Conservation (phyloP, 176 grass and related monocot species). For the Areca catechu region DNA sequence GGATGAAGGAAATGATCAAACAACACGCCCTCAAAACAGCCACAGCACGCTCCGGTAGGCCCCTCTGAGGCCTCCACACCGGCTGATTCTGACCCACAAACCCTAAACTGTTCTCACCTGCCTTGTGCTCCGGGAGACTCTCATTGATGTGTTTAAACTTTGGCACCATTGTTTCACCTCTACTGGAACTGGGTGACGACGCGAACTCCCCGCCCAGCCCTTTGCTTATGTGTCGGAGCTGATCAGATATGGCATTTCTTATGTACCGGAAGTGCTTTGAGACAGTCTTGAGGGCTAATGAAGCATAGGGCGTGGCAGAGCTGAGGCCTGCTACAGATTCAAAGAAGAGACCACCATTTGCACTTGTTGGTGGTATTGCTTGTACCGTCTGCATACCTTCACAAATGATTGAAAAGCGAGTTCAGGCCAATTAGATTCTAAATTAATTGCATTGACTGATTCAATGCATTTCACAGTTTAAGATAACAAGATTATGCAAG, state of each 20-base stretch:
- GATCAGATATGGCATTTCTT: constrained; percentile 30
- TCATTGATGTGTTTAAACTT: constrained; percentile 3
- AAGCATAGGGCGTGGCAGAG: constrained; percentile 35
- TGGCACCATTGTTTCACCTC: constrained; percentile 4
- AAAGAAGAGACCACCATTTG: constrained; percentile 46
- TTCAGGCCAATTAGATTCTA: background rate
- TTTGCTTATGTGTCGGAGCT: constrained; percentile 30
- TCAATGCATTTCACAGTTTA: no score
- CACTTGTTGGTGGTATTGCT: constrained; percentile 45
- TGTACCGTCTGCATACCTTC: constrained; percentile 42
- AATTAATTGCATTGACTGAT: no score
- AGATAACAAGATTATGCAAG: no score
- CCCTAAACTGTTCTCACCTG: constrained; percentile 13
- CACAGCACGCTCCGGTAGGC: constrained; percentile 39
- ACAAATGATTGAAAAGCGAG: background rate
- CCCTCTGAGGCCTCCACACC: constrained; percentile 45
- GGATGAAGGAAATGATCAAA: constrained; percentile 61
- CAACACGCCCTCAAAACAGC: constrained; percentile 41
- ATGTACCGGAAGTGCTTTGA: constrained; percentile 35
- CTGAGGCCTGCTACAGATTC: constrained; percentile 40
- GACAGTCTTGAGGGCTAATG: constrained; percentile 31
- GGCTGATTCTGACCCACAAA: constrained; percentile 33
- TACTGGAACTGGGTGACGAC: constrained; percentile 27
- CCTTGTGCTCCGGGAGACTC: constrained; percentile 2
- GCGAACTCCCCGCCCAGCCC: constrained; percentile 33